Conservation (phyloP, 768 basidiomycete species). For the Obba rivulosa region DNA sequence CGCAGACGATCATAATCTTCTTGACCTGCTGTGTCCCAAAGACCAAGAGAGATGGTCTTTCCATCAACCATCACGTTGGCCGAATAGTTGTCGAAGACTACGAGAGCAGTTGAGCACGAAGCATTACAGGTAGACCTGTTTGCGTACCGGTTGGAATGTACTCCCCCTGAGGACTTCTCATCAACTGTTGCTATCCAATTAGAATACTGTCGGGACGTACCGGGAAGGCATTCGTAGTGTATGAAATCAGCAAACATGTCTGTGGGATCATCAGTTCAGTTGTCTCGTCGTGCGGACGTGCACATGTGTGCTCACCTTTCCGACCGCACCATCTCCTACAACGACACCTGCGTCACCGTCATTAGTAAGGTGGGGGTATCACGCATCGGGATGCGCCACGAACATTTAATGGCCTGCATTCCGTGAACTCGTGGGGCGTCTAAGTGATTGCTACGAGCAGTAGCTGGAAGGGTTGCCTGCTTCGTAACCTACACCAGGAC, state of each 20-base stretch:
- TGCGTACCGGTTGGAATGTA: slow-evolving; percentile 87
- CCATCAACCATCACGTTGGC: slow-evolving; percentile 99
- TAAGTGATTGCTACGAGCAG: slow-evolving; percentile 12
- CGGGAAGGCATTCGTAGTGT: slow-evolving; percentile 97
- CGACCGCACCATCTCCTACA: slow-evolving; percentile 97
- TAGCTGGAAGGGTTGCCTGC: slow-evolving; percentile 10
- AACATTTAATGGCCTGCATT: slow-evolving; percentile 94
- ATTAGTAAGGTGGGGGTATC: slow-evolving; percentile 5
- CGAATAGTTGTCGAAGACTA: slow-evolving; percentile 98
- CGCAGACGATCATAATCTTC: slow-evolving; percentile 98
- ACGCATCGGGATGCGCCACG: slow-evolving; percentile 21
- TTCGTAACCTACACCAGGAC: background rate
- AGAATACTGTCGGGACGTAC: slow-evolving; percentile 40
- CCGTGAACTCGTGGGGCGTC: slow-evolving; percentile 22
- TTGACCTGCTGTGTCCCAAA: slow-evolving; percentile 99
- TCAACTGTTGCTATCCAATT: slow-evolving; percentile 3
- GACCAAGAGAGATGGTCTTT: slow-evolving; percentile 94
- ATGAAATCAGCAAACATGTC: slow-evolving; percentile 99
- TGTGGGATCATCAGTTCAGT: slow-evolving; percentile 30
- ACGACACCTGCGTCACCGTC: slow-evolving; percentile 70
- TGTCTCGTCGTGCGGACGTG: slow-evolving; percentile 7
- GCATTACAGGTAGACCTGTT: background rate
- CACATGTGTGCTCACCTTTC: slow-evolving; percentile 62
- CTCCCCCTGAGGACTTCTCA: slow-evolving; percentile 62
- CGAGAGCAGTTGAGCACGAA: slow-evolving; percentile 5